Percentiles rank a stretch among this genome's conserved stretches.
These are phyloP conservation scores for Diospyros lotus DNA, from an alignment of 148 eudicot species.

Conservation along the genomic window DNA sequence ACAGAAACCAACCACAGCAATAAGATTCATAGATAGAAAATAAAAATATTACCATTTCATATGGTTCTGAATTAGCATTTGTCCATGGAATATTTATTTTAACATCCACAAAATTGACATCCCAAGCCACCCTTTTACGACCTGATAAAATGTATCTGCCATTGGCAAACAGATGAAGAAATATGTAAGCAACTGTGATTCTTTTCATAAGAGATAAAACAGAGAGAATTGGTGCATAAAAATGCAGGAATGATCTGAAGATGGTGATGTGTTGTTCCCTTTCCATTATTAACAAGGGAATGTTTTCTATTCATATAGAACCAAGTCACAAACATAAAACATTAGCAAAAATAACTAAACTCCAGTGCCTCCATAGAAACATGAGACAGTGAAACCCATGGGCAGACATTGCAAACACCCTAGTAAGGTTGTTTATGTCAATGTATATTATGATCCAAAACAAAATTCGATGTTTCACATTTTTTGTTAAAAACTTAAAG, in stretches of 20 bases:
- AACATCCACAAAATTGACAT: constrained; percentile 37
- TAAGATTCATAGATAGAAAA: background rate
- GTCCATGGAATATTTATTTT: constrained; percentile 45
- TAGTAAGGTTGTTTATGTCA: too few species aligned
- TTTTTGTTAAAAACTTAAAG: too few species aligned
- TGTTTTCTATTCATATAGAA: too few species aligned
- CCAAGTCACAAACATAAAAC: too few species aligned
- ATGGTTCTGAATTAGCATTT: constrained; percentile 25
- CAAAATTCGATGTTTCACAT: too few species aligned
- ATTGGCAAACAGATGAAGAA: constrained; percentile 10
- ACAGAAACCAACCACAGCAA: background rate
- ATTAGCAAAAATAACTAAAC: too few species aligned
- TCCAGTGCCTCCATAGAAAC: too few species aligned
- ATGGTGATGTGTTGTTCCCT: too few species aligned
- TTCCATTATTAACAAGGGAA: too few species aligned
- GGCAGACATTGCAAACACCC: too few species aligned
- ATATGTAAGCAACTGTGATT: background rate
- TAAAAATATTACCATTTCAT: constrained; percentile 46
- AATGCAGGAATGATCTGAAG: background rate
- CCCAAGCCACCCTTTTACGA: constrained; percentile 55
- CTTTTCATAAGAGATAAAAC: background rate
- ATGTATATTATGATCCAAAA: too few species aligned
- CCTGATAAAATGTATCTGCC: constrained; percentile 58
- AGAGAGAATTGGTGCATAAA: background rate
- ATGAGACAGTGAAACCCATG: too few species aligned